Conservation (phyloP, 306 rosid species). For the Trifolium dubium region DNA sequence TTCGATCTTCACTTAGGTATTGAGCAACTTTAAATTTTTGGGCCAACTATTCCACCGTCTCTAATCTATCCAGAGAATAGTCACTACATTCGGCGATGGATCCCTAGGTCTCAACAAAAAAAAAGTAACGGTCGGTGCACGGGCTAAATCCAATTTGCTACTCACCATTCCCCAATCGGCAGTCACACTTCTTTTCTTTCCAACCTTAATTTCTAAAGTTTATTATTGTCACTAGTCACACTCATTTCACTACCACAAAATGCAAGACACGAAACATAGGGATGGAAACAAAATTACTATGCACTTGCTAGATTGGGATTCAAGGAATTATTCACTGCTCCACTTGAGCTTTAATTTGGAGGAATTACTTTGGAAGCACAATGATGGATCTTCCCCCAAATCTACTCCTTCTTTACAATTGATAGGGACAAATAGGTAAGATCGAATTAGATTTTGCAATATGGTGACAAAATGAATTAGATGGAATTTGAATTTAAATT, state of each 20-base stretch:
- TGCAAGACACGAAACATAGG: slow-evolving; percentile 29
- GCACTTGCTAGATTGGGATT: slow-evolving; percentile 30
- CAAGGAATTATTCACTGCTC: slow-evolving; percentile 18
- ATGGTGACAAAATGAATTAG: no score
- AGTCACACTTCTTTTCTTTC: neutral
- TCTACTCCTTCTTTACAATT: neutral
- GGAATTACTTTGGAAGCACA: neutral
- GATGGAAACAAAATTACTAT: neutral
- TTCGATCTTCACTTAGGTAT: no score
- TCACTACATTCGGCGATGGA: no score
- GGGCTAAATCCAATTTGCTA: neutral
- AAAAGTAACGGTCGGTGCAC: neutral
- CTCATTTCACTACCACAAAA: neutral
- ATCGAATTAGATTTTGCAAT: no score
- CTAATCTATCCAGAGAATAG: no score
- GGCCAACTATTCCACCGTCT: no score
- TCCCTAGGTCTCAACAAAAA: no score
- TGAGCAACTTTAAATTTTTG: no score
- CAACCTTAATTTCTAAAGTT: slow-evolving; percentile 12
- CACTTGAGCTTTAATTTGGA: slow-evolving; percentile 10
- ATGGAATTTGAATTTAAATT: no score
- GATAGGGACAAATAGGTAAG: no score
- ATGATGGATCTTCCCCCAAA: neutral
- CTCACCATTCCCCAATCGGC: no score
- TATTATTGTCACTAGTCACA: slow-evolving; percentile 33